phyloP scores from a whole-genome alignment of 495 filamentous ascomycete species.

The Xylaria venustula region DNA sequence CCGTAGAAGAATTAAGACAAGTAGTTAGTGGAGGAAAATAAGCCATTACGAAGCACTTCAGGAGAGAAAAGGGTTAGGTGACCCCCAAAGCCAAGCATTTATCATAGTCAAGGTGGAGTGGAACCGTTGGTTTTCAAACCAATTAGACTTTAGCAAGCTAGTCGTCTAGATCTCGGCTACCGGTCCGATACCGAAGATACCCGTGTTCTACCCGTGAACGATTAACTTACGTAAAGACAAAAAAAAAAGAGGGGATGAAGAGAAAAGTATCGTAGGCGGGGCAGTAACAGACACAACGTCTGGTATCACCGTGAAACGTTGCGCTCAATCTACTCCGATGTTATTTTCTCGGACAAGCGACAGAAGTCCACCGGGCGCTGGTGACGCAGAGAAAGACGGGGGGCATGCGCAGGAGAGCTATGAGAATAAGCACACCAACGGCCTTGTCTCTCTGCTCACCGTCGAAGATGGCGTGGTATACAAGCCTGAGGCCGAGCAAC shows the following conservation, averaged over 20 bases:
- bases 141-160: neutral
- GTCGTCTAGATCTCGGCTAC: neutral
- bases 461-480: conserved; percentile 35
- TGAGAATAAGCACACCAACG: neutral
- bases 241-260: neutral
- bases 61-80: neutral
- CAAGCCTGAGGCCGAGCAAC: conserved; percentile 26
- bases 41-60: too few relatives aligned
- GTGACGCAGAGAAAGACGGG: neutral
- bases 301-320: neutral
- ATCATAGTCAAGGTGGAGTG: neutral
- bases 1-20: too few relatives aligned
- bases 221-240: neutral
- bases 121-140: neutral
- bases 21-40: too few relatives aligned
- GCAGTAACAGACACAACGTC: neutral
- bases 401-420: neutral
- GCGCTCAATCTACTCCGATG: neutral
- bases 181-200: conserved; percentile 3
- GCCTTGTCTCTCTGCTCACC: conserved; percentile 19
- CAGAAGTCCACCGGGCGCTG: neutral
- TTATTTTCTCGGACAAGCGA: neutral
- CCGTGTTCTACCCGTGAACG: neutral
- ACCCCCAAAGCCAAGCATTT: neutral
- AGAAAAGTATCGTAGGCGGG: neutral